A percentile compares a stretch with the other conserved stretches of the same genome.
These are phyloP conservation scores for Venturia aucupariae DNA, from an alignment of 2,329 filamentous ascomycete genomes.

Conservation along the genomic window DNA sequence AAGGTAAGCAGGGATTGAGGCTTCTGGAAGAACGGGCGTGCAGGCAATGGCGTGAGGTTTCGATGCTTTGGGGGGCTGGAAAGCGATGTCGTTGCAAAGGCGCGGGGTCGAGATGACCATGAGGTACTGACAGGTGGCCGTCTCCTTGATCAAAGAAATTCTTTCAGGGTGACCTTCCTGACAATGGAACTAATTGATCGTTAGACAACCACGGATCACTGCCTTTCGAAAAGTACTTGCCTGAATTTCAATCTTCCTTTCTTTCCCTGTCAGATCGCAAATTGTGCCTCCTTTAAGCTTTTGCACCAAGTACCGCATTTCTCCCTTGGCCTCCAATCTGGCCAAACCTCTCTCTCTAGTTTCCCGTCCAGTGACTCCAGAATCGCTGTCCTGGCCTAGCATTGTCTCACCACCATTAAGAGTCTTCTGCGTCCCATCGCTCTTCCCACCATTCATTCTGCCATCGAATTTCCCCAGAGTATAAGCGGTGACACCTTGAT, in stretches of 20 bases:
- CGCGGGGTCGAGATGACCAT: constrained; percentile 89
- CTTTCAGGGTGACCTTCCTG: constrained; percentile 65
- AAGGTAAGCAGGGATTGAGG: constrained; percentile 42
- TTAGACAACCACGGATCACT: background rate
- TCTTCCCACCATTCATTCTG: constrained; percentile 25
- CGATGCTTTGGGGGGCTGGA: constrained; percentile 70
- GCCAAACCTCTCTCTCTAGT: constrained; percentile 34
- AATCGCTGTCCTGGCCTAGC: background rate
- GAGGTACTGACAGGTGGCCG: constrained; percentile 81
- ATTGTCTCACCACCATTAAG: constrained; percentile 17
- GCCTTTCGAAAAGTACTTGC: constrained; percentile 22
- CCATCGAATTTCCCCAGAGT: constrained; percentile 56
- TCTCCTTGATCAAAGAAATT: constrained; percentile 89
- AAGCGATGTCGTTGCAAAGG: constrained; percentile 79
- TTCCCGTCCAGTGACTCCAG: constrained; percentile 17
- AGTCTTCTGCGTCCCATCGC: constrained; percentile 21
- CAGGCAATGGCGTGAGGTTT: constrained; percentile 70
- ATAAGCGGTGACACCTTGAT: constrained; percentile 66
- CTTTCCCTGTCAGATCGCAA: constrained; percentile 76
- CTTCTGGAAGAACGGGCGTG: constrained; percentile 55
- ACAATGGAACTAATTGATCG: constrained; percentile 52
- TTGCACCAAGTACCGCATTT: constrained; percentile 80
- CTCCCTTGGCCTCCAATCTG: constrained; percentile 70
- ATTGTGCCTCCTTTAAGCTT: constrained; percentile 67
- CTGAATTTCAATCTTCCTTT: constrained; percentile 77